phyloP scores from a whole-genome alignment of 2,329 filamentous ascomycete species.

The Dothistroma pini region DNA sequence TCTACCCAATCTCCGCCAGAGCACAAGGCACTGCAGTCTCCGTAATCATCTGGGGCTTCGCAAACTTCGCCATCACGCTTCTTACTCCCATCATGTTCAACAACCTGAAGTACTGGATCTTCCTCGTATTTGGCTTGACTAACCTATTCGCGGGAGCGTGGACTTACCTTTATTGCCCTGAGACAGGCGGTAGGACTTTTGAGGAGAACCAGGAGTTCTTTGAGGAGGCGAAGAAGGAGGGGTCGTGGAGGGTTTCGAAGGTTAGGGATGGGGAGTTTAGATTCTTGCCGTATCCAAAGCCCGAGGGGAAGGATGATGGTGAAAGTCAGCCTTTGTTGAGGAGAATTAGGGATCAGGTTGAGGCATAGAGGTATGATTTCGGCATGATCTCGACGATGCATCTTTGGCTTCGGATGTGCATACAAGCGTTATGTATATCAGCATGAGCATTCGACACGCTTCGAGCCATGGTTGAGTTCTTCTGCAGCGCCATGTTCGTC shows the following conservation, averaged over 20 bases:
- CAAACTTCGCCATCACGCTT: constrained; percentile 57
- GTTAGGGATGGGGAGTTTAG: constrained; percentile 52
- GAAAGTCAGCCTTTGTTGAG: constrained; percentile 46
- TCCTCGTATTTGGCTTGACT: constrained; percentile 53
- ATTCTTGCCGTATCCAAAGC: constrained; percentile 42
- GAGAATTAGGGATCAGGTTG: constrained; percentile 43
- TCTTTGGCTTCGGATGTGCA: too few species aligned
- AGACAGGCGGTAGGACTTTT: constrained; percentile 56
- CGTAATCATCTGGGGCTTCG: constrained; percentile 55
- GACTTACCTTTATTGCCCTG: constrained; percentile 53
- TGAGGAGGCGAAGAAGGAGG: constrained; percentile 48
- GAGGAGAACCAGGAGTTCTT: constrained; percentile 61
- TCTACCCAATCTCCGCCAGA: constrained; percentile 53
- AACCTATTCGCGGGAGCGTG: constrained; percentile 54
- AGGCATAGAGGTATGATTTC: not conserved
- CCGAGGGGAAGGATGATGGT: constrained; percentile 37
- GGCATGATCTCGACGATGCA: not conserved
- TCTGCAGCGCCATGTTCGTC: not conserved
- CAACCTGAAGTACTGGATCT: constrained; percentile 57
- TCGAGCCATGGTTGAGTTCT: not conserved
- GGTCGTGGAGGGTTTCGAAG: constrained; percentile 53
- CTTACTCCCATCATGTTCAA: constrained; percentile 58
- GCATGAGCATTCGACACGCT: too few species aligned
- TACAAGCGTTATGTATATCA: too few species aligned
- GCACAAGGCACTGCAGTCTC: constrained; percentile 54